A percentile compares a stretch with the other conserved stretches of the same genome.
Conservation (phyloP, 352 stramenopile genomes). For the Phytophthora podocarpi region DNA sequence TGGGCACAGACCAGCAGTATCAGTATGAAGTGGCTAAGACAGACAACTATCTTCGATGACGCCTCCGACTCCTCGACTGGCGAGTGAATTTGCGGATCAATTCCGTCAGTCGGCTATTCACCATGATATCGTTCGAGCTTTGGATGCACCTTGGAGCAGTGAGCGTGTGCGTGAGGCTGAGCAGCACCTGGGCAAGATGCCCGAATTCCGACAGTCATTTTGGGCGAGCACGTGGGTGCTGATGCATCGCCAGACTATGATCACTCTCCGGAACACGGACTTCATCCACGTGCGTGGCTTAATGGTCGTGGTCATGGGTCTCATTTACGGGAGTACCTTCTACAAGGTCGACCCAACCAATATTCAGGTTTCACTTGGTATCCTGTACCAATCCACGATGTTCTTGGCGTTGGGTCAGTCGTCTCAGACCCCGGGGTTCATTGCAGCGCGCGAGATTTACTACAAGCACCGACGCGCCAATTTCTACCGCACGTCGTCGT, state of each 20-base stretch:
- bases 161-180: slow-evolving; percentile 6
- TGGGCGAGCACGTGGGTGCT: slow-evolving; percentile 50
- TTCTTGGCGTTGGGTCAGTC: slow-evolving; percentile 65
- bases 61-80: slow-evolving; percentile 16
- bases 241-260: slow-evolving; percentile 42
- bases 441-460: slow-evolving; percentile 52
- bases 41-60: slow-evolving; percentile 2
- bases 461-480: too few species aligned
- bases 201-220: slow-evolving; percentile 40
- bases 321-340: slow-evolving; percentile 32
- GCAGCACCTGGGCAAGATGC: slow-evolving; percentile 57
- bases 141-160: slow-evolving; percentile 34
- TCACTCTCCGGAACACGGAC: slow-evolving; percentile 36
- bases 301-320: slow-evolving; percentile 30
- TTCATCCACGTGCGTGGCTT: slow-evolving; percentile 25
- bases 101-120: slow-evolving; percentile 33
- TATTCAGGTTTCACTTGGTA: slow-evolving; percentile 44
- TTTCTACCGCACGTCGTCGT: slow-evolving; percentile 63
- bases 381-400: slow-evolving; percentile 73
- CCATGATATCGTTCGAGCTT: slow-evolving; percentile 54
- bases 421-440: slow-evolving; percentile 62
- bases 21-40: slow-evolving; percentile 26
- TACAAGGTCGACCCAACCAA: slow-evolving; percentile 29
- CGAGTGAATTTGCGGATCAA: slow-evolving; percentile 16
- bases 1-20: slow-evolving; percentile 33